These are phyloP conservation scores for Nakazawaea ernobii DNA, from an alignment of 805 yeast species.

Conservation along the genomic window DNA sequence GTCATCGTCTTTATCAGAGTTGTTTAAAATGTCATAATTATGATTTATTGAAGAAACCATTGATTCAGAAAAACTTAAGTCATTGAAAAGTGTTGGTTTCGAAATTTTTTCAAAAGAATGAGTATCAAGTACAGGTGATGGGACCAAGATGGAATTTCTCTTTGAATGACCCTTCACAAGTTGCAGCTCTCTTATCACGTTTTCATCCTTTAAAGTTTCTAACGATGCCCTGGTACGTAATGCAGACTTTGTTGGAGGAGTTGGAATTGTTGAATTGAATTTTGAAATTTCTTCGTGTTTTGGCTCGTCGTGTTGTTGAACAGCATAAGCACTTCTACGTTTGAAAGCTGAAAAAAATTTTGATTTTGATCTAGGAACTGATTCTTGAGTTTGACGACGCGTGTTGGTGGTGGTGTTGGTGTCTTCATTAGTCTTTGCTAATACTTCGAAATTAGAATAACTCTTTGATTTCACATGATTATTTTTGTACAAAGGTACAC, in stretches of 20 bases:
- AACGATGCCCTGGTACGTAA: neutral
- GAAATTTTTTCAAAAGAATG: neutral
- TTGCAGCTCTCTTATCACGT: neutral
- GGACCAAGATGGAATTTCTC: conserved; percentile 9
- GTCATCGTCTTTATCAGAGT: neutral
- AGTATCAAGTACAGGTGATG: conserved; percentile 4
- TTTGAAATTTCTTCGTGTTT: neutral
- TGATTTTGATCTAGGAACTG: conserved; percentile 2
- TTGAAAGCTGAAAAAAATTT: conserved; percentile 9
- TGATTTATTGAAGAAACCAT: conserved; percentile 11
- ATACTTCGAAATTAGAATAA: conserved; percentile 7
- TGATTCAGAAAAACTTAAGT: conserved; percentile 9
- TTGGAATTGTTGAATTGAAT: neutral
- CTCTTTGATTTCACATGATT: conserved; percentile 10
- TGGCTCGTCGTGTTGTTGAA: neutral
- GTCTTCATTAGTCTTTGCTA: neutral
- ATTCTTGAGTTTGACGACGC: neutral
- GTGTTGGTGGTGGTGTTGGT: too few species aligned
- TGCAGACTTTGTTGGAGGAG: neutral
- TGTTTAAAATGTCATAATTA: conserved; percentile 6
- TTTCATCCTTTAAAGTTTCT: neutral
- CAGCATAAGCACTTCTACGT: conserved; percentile 7
- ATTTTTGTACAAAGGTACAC: neutral
- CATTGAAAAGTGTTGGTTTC: conserved; percentile 1
- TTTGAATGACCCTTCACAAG: neutral